A percentile compares a stretch with the other conserved stretches of the same genome.
phyloP scores from a whole-genome alignment of 768 basidiomycete species.

The Tricholoma bakamatsutake region DNA sequence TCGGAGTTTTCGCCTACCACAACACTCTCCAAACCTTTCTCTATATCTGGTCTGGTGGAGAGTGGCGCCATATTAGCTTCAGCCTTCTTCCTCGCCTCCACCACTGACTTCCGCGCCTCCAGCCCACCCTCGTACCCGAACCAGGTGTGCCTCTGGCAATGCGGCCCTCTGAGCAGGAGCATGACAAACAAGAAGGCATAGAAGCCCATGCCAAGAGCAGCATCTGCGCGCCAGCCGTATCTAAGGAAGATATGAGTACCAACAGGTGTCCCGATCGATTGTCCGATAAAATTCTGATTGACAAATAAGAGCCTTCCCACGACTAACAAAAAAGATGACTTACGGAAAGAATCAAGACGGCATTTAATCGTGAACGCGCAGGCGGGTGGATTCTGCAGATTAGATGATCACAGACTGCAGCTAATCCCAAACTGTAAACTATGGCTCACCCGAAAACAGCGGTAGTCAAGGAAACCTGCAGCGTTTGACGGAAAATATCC shows the following conservation, averaged over 20 bases:
- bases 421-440: background rate
- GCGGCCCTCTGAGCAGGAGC: conserved; percentile 64
- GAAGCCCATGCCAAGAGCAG: conserved; percentile 54
- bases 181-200: conserved; percentile 50
- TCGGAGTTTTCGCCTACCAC: background rate
- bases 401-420: conserved; percentile 3
- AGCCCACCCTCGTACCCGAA: conserved; percentile 58
- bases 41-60: background rate
- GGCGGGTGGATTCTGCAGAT: conserved; percentile 30
- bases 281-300: conserved; percentile 61
- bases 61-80: background rate
- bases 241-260: conserved; percentile 65
- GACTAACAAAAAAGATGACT: conserved; percentile 10
- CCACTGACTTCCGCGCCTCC: conserved; percentile 34
- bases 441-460: conserved; percentile 46
- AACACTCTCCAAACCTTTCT: background rate
- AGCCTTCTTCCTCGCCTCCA: conserved; percentile 15
- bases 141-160: conserved; percentile 53
- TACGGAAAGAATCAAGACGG: conserved; percentile 67
- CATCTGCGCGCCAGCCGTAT: conserved; percentile 68
- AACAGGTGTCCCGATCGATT: conserved; percentile 75
- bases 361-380: conserved; percentile 71
- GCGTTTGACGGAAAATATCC: conserved; percentile 71
- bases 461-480: conserved; percentile 62
- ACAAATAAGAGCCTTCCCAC: background rate